Evolutionary conservation across 1,139 yeast species (phyloP).

Genomic region (Suhomyces panamericanus): DNA sequence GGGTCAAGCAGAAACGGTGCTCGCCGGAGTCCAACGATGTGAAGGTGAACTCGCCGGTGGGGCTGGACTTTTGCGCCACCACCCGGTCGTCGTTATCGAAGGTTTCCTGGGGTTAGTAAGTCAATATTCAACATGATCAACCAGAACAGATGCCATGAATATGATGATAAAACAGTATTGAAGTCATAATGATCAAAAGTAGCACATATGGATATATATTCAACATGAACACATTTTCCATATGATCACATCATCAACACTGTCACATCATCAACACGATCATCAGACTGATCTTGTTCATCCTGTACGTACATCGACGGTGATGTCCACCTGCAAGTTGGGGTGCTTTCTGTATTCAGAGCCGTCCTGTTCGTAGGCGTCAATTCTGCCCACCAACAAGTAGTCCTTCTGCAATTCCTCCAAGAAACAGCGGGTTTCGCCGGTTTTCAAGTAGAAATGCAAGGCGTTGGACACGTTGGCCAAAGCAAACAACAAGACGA

Average conservation of each 20-base stretch:
- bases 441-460: constrained; percentile 48
- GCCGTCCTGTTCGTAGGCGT: constrained; percentile 41
- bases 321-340: constrained; percentile 39
- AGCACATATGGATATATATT: too few species aligned
- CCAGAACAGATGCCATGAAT: too few species aligned
- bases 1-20: constrained; percentile 50
- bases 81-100: constrained; percentile 50
- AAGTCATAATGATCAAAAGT: too few species aligned
- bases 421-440: constrained; percentile 47
- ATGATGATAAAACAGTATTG: too few species aligned
- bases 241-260: too few species aligned
- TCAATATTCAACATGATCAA: neutral
- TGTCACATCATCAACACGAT: too few species aligned
- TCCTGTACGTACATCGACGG: constrained; percentile 35
- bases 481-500: constrained; percentile 16
- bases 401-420: constrained; percentile 47
- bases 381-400: constrained; percentile 47
- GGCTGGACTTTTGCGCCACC: constrained; percentile 39
- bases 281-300: too few species aligned
- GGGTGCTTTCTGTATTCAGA: constrained; percentile 32
- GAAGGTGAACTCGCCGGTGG: constrained; percentile 43
- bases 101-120: constrained; percentile 33
- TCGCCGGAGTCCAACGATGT: constrained; percentile 42
- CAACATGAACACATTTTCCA: too few species aligned
- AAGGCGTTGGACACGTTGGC: constrained; percentile 28